Evolutionary conservation across 2,329 filamentous ascomycete genomes (phyloP).

Genomic region (Talaromyces albobiverticillius): DNA sequence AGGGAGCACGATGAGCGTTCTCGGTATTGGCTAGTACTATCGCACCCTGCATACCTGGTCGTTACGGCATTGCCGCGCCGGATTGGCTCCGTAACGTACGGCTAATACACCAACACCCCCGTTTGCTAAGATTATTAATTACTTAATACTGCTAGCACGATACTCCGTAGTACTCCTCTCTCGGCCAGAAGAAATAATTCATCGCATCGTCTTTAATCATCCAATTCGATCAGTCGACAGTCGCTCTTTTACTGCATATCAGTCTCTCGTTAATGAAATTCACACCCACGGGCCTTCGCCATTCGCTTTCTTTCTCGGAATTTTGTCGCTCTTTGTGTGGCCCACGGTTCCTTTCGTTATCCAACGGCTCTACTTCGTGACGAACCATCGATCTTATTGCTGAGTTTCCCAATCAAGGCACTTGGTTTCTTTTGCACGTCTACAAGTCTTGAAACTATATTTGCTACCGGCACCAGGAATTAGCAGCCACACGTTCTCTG

Average conservation of each 20-base stretch:
- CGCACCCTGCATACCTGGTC: slow-evolving; percentile 6
- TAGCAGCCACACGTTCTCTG: neutral
- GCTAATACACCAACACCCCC: slow-evolving; percentile 6
- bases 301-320: slow-evolving; percentile 4
- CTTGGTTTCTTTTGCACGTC: too few species aligned
- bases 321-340: slow-evolving; percentile 14
- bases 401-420: neutral
- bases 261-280: slow-evolving; percentile 7
- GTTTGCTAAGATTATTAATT: too few species aligned
- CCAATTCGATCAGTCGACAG: neutral
- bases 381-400: slow-evolving; percentile 2
- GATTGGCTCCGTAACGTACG: slow-evolving; percentile 8
- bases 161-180: too few species aligned
- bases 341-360: slow-evolving; percentile 15
- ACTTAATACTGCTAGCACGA: too few species aligned
- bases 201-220: neutral
- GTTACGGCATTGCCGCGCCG: neutral
- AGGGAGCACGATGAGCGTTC: neutral
- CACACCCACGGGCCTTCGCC: neutral
- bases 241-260: slow-evolving; percentile 6
- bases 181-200: slow-evolving; percentile 1
- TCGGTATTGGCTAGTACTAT: slow-evolving; percentile 2
- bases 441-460: neutral
- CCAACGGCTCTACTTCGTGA: slow-evolving; percentile 6
- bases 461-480: neutral